Conservation (phyloP, 192 early-diverging fungal genomes). For the Coemansia sp. region DNA sequence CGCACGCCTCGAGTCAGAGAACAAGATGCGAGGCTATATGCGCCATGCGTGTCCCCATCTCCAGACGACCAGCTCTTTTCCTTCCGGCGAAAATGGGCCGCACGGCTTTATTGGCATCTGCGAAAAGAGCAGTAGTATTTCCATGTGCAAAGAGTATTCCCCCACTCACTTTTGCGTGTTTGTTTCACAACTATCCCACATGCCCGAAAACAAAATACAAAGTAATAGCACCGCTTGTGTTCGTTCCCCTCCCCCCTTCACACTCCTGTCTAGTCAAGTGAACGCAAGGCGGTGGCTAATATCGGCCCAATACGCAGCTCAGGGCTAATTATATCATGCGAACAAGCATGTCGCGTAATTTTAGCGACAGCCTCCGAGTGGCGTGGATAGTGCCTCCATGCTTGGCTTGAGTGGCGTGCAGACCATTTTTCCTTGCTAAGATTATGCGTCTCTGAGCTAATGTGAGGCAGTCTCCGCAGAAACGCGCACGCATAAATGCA, state of each 20-base stretch:
- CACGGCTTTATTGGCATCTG: constrained; percentile 1
- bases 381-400: constrained; percentile 1
- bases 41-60: not conserved
- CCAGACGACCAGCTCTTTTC: not conserved
- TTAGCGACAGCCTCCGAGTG: not conserved
- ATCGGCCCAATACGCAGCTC: not conserved
- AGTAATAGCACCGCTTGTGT: not conserved
- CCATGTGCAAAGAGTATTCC: not conserved
- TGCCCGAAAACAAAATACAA: not conserved
- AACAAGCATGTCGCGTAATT: not conserved
- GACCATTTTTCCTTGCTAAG: not conserved
- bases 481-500: not conserved
- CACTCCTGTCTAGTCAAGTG: not conserved
- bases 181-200: constrained; percentile 16
- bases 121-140: constrained; percentile 5
- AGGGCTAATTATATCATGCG: not conserved
- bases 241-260: not conserved
- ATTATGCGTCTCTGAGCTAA: too few species aligned
- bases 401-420: not conserved
- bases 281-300: constrained; percentile 10
- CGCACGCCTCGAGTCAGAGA: not conserved
- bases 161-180: not conserved
- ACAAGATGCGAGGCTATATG: not conserved
- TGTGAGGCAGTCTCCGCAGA: not conserved
- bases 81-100: not conserved